Evolutionary conservation across 768 basidiomycete species (phyloP).

Genomic region (Cytidiella melzeri): DNA sequence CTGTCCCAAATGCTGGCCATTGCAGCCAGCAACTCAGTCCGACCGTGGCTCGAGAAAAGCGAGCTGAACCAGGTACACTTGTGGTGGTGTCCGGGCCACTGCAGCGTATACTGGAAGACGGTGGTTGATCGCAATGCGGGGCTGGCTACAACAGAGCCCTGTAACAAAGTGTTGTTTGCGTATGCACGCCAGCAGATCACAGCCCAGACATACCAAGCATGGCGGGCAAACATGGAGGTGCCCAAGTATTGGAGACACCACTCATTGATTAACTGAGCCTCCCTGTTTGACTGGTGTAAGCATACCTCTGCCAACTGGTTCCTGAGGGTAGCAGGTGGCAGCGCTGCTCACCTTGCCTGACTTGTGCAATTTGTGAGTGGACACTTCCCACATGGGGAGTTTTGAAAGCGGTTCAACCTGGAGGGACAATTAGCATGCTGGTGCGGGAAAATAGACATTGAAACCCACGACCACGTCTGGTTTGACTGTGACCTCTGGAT

Average conservation of each 20-base stretch:
- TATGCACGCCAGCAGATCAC: conserved; percentile 3
- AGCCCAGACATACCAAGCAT: background rate
- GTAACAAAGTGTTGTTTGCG: conserved; percentile 3
- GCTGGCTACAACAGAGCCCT: background rate
- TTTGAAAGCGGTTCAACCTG: conserved; percentile 2
- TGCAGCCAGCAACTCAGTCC: conserved; percentile 1
- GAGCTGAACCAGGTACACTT: background rate
- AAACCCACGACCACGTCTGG: background rate
- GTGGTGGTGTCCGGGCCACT: conserved; percentile 5
- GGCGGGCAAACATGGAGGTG: background rate
- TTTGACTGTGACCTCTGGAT: background rate
- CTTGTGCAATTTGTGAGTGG: conserved; percentile 5
- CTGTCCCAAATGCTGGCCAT: conserved; percentile 6
- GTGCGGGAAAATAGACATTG: background rate
- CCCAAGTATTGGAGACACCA: conserved; percentile 1
- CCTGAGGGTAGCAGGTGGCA: background rate
- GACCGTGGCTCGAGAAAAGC: background rate
- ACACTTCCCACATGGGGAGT: conserved; percentile 10
- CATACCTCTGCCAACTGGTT: conserved; percentile 8
- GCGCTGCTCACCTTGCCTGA: background rate
- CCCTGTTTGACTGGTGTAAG: conserved; percentile 4
- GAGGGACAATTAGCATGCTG: conserved; percentile 1
- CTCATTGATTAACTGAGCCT: background rate
- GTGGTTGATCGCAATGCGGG: conserved; percentile 1
- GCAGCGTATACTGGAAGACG: background rate